These are phyloP conservation scores for Fomitopsis betulina DNA, from an alignment of 1,284 basidiomycete species.

Conservation along the genomic window DNA sequence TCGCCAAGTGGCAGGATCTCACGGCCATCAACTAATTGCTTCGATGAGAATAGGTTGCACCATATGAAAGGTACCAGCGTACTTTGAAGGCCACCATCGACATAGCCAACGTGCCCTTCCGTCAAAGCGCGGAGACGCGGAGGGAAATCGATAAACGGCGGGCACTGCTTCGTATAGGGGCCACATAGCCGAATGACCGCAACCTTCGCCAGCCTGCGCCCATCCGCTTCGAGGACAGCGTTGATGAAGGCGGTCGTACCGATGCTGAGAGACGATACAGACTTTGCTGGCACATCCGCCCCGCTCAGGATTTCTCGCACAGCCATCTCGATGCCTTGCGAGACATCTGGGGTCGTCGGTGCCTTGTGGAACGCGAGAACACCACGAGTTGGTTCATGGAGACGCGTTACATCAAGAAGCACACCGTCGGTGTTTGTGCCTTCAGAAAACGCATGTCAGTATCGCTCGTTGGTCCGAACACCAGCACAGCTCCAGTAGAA, in stretches of 20 bases:
- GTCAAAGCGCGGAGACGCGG: constrained; percentile 34
- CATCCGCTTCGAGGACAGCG: constrained; percentile 47
- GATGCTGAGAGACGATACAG: constrained; percentile 40
- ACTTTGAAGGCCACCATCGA: constrained; percentile 48
- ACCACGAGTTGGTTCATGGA: constrained; percentile 30
- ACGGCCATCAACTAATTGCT: constrained; percentile 37
- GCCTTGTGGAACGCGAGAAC: constrained; percentile 48
- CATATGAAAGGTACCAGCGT: not conserved
- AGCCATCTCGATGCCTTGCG: constrained; percentile 45
- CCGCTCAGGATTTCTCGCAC: constrained; percentile 35
- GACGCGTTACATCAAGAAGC: constrained; percentile 40
- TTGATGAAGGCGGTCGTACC: constrained; percentile 54
- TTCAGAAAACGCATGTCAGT: constrained; percentile 11
- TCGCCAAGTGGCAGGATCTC: constrained; percentile 37
- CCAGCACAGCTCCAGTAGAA: not conserved
- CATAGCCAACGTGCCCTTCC: constrained; percentile 38
- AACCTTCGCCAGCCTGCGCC: constrained; percentile 41
- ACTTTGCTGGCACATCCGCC: constrained; percentile 28
- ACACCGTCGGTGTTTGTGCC: constrained; percentile 52
- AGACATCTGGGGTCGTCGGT: constrained; percentile 48
- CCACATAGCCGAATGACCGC: constrained; percentile 52
- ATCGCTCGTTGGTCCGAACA: not conserved
- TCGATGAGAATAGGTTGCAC: not conserved
- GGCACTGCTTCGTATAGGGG: constrained; percentile 36
- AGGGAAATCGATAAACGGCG: constrained; percentile 45